These are phyloP conservation scores for Syzygium jambos DNA, from an alignment of 345 rosid species.

Conservation along the genomic window DNA sequence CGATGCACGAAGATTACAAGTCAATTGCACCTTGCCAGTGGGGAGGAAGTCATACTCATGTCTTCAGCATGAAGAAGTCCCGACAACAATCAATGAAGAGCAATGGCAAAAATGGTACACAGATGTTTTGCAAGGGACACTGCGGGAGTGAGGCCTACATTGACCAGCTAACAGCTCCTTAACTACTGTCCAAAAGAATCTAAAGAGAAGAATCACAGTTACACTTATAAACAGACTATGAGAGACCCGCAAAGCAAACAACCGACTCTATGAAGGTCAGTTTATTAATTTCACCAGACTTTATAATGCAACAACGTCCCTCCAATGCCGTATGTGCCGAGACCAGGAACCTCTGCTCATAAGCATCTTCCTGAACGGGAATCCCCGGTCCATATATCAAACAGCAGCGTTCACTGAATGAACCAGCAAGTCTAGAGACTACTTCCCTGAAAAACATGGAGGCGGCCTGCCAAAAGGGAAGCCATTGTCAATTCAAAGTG, in stretches of 20 bases:
- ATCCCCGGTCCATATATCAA: slow-evolving; percentile 71
- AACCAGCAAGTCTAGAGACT: slow-evolving; percentile 64
- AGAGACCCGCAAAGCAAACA: no score
- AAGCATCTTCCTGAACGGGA: slow-evolving; percentile 49
- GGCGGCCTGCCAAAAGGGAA: slow-evolving; percentile 43
- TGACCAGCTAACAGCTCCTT: no score
- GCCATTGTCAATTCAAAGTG: background rate
- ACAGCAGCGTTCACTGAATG: slow-evolving; percentile 64
- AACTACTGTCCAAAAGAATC: no score
- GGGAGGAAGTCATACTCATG: background rate
- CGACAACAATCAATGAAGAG: background rate
- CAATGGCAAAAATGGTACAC: no score
- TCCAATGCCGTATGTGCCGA: fast-evolving
- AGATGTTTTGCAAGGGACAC: no score
- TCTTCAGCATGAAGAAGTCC: background rate
- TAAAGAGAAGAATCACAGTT: no score
- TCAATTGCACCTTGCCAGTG: background rate
- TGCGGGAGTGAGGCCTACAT: no score
- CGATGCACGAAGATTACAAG: background rate
- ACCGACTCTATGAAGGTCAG: no score
- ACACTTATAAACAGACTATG: no score
- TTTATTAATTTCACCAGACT: background rate
- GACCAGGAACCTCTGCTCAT: slow-evolving; percentile 22
- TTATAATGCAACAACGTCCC: background rate
- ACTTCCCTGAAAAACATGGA: slow-evolving; percentile 88